Evolutionary conservation across 1,284 basidiomycete species (phyloP).

Genomic region (Thelephora terrestris): DNA sequence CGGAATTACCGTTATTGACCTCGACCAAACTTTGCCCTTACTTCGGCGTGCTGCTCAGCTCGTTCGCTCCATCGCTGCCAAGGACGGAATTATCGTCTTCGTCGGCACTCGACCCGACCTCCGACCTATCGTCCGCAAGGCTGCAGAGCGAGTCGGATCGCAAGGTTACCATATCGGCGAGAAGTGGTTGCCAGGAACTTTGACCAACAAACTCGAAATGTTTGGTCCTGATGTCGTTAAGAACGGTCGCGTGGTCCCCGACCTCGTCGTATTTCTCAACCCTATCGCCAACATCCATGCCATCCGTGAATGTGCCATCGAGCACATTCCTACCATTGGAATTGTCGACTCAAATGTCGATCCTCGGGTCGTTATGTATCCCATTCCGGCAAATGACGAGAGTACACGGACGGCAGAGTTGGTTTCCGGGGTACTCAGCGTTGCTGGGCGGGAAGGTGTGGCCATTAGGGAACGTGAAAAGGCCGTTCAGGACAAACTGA

Average conservation of each 20-base stretch:
- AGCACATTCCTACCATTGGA: conserved; percentile 81
- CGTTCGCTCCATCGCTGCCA: conserved; percentile 72
- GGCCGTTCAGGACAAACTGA: conserved; percentile 10
- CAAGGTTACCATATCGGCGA: conserved; percentile 80
- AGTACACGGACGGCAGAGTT: conserved; percentile 85
- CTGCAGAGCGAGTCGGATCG: conserved; percentile 67
- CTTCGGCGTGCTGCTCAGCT: conserved; percentile 86
- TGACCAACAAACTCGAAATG: conserved; percentile 83
- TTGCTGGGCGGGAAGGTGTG: conserved; percentile 83
- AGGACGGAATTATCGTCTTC: conserved; percentile 84
- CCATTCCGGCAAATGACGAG: conserved; percentile 98
- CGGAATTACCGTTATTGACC: conserved; percentile 89
- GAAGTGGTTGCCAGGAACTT: conserved; percentile 88
- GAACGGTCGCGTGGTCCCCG: conserved; percentile 61
- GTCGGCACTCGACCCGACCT: conserved; percentile 82
- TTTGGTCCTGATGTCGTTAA: conserved; percentile 56
- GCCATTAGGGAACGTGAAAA: conserved; percentile 24
- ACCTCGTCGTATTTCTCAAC: conserved; percentile 85
- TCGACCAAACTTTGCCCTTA: conserved; percentile 89
- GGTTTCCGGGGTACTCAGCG: conserved; percentile 82
- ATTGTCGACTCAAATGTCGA: conserved; percentile 95
- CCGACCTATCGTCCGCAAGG: conserved; percentile 66
- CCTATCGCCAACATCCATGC: conserved; percentile 76
- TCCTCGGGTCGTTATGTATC: conserved; percentile 94
- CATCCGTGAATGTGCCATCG: conserved; percentile 77